Conservation (phyloP, 2,329 filamentous ascomycete genomes). For the Apiospora arundinis region DNA sequence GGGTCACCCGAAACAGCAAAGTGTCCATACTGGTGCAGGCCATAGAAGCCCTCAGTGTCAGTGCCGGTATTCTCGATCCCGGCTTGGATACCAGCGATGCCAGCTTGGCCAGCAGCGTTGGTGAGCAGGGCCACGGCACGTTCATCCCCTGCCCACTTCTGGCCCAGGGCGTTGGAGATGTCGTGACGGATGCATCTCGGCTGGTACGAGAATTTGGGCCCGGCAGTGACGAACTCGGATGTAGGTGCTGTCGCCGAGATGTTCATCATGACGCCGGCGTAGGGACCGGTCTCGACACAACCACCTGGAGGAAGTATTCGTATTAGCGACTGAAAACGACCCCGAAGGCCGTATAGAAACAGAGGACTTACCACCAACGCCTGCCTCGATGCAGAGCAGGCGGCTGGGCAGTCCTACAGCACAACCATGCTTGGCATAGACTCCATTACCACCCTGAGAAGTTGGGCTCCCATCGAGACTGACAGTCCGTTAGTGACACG, state of each 20-base stretch:
- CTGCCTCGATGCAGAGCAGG: slow-evolving; percentile 25
- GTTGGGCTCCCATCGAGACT: slow-evolving; percentile 44
- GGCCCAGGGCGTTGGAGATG: slow-evolving; percentile 24
- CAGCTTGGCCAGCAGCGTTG: slow-evolving; percentile 24
- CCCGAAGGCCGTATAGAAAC: background rate
- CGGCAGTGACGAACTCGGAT: slow-evolving; percentile 29
- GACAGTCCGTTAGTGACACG: background rate
- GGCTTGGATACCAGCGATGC: slow-evolving; percentile 21
- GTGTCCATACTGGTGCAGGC: slow-evolving; percentile 43
- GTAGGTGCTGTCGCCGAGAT: slow-evolving; percentile 33
- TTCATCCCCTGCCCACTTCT: slow-evolving; percentile 32
- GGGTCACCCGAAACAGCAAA: slow-evolving; percentile 40
- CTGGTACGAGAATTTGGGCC: slow-evolving; percentile 25
- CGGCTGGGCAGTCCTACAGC: slow-evolving; percentile 28
- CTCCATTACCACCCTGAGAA: slow-evolving; percentile 42
- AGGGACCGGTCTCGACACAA: slow-evolving; percentile 45
- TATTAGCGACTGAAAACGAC: background rate
- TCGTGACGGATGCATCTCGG: slow-evolving; percentile 28
- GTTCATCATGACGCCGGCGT: slow-evolving; percentile 33
- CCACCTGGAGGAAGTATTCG: slow-evolving; percentile 27
- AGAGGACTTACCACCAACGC: slow-evolving; percentile 24
- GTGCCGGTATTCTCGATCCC: slow-evolving; percentile 20
- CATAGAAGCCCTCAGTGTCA: slow-evolving; percentile 24
- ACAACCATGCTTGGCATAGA: slow-evolving; percentile 28
- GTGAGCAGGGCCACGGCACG: slow-evolving; percentile 36